phyloP scores from a whole-genome alignment of 371 early-diverging fungal genomes.

The Apophysomyces variabilis region DNA sequence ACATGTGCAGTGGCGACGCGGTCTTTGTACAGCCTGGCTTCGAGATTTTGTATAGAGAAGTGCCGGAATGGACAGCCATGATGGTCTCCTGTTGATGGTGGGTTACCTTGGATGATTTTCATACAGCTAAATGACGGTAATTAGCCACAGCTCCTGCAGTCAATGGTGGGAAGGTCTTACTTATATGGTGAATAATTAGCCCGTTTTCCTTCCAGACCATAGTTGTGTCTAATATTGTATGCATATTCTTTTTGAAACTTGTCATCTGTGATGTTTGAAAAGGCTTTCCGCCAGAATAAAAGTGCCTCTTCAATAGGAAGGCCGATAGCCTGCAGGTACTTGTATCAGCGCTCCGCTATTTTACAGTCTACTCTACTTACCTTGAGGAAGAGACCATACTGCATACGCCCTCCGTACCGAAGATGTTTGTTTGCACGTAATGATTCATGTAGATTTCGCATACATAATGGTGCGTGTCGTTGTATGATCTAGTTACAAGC shows the following conservation, averaged over 20 bases:
- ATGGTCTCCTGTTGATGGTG: constrained; percentile 82
- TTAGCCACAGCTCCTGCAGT: background rate
- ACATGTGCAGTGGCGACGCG: constrained; percentile 57
- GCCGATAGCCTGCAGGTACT: constrained; percentile 73
- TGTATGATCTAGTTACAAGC: constrained; percentile 44
- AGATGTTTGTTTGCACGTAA: constrained; percentile 82
- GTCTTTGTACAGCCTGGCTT: constrained; percentile 53
- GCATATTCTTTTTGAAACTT: constrained; percentile 92
- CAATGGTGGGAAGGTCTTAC: constrained; percentile 31
- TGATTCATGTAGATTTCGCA: constrained; percentile 78
- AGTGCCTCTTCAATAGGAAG: constrained; percentile 91
- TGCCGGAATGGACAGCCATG: constrained; percentile 98
- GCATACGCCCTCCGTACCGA: constrained; percentile 89
- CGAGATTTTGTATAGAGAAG: constrained; percentile 66
- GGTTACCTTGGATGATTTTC: constrained; percentile 83
- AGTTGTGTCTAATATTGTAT: constrained; percentile 97
- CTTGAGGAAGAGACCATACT: constrained; percentile 94
- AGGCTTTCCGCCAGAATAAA: constrained; percentile 86
- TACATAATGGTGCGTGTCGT: constrained; percentile 91
- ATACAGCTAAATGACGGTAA: constrained; percentile 63
- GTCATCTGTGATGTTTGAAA: constrained; percentile 82
- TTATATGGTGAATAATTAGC: constrained; percentile 90
- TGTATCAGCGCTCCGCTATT: background rate
- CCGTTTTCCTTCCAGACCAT: constrained; percentile 98
- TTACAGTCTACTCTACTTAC: constrained; percentile 19